These are phyloP conservation scores for Arachis monticola DNA, from an alignment of 331 rosid genomes.

Conservation along the genomic window DNA sequence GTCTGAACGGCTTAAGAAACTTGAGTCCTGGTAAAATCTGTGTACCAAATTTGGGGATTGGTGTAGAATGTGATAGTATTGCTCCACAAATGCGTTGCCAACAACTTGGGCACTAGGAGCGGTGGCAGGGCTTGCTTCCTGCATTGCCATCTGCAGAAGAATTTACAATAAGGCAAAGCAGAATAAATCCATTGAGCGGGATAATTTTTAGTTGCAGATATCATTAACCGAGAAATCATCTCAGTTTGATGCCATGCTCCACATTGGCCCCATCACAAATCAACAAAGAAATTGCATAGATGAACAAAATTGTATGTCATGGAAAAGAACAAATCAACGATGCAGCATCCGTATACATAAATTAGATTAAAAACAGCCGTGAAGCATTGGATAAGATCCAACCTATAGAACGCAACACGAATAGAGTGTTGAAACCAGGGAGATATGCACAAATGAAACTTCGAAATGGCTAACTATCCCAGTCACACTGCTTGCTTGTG, in stretches of 20 bases:
- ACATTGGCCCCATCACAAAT: slow-evolving; percentile 23
- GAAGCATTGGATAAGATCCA: slow-evolving; percentile 13
- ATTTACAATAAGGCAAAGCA: slow-evolving; percentile 12
- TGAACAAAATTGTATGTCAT: background rate
- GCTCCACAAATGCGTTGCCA: slow-evolving; percentile 95
- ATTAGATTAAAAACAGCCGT: background rate
- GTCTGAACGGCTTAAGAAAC: slow-evolving; percentile 83
- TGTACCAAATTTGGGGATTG: slow-evolving; percentile 90
- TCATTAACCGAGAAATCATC: background rate
- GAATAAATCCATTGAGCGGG: slow-evolving; percentile 19
- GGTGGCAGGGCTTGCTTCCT: slow-evolving; percentile 73
- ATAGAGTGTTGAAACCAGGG: background rate
- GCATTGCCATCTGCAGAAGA: slow-evolving; percentile 77
- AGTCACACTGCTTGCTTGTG: background rate
- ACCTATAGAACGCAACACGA: background rate
- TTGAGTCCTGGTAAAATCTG: slow-evolving; percentile 84
- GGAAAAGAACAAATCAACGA: background rate
- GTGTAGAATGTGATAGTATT: slow-evolving; percentile 89
- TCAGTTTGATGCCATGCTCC: background rate
- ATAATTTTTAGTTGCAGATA: background rate
- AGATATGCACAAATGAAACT: slow-evolving; percentile 12
- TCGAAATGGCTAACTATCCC: background rate
- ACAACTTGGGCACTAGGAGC: slow-evolving; percentile 88
- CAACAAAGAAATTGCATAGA: slow-evolving; percentile 11
- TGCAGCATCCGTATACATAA: background rate